A percentile compares a stretch with the other conserved stretches of the same genome.
These are phyloP conservation scores for Dioszegia aurantiaca DNA, from an alignment of 768 basidiomycete genomes.

Conservation along the genomic window DNA sequence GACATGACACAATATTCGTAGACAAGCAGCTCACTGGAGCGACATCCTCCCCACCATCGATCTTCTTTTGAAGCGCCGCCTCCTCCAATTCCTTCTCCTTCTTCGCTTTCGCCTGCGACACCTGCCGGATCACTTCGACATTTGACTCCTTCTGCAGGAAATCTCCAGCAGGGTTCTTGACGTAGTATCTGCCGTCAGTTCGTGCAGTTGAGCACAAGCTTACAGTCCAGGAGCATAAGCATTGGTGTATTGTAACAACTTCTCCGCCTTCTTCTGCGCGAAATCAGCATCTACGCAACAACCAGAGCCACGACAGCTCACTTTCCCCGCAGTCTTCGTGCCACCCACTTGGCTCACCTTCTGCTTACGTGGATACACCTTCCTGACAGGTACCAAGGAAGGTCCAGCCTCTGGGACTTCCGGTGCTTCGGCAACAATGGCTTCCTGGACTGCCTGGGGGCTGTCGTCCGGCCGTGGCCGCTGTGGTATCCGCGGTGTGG, in stretches of 20 bases:
- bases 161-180: slow-evolving; percentile 46
- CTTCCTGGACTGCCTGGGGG: background rate
- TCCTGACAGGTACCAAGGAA: slow-evolving; percentile 7
- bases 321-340: no score
- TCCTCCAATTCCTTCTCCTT: slow-evolving; percentile 23
- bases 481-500: background rate
- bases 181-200: slow-evolving; percentile 29
- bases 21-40: background rate
- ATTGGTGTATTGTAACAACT: slow-evolving; percentile 32
- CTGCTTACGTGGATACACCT: slow-evolving; percentile 19
- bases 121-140: slow-evolving; percentile 37
- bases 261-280: slow-evolving; percentile 27
- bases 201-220: background rate
- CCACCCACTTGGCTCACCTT: slow-evolving; percentile 21
- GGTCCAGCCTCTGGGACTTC: slow-evolving; percentile 12
- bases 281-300: slow-evolving; percentile 5
- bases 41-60: slow-evolving; percentile 17
- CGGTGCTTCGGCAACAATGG: background rate
- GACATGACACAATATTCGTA: background rate
- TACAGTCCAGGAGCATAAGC: slow-evolving; percentile 38
- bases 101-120: slow-evolving; percentile 27
- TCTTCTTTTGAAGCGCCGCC: slow-evolving; percentile 17
- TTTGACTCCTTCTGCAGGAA: slow-evolving; percentile 33
- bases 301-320: background rate
- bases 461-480: background rate